Conservation (phyloP, 2,329 filamentous ascomycete genomes). For the Gnomoniopsis sp. region DNA sequence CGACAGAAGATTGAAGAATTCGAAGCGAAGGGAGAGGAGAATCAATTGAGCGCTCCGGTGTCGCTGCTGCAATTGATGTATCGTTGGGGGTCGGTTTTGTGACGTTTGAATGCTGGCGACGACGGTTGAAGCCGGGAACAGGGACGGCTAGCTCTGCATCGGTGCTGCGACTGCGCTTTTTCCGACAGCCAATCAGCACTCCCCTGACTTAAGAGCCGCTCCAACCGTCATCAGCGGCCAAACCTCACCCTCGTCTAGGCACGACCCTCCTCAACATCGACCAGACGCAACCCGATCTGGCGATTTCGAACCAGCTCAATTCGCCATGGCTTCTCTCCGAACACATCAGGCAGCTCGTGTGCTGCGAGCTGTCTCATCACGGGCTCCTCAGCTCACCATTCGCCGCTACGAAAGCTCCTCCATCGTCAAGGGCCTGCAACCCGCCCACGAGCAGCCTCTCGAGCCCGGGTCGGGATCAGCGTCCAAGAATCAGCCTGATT, state of each 20-base stretch:
- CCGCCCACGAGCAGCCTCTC: constrained; percentile 27
- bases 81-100: constrained; percentile 5
- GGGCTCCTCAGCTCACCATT: constrained; percentile 40
- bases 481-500: constrained; percentile 69
- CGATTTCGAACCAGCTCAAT: constrained; percentile 12
- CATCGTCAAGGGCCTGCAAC: constrained; percentile 28
- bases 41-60: constrained; percentile 31
- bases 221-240: constrained; percentile 14
- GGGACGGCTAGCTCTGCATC: constrained; percentile 18
- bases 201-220: constrained; percentile 1
- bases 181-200: constrained; percentile 24
- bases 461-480: constrained; percentile 33
- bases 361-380: constrained; percentile 41
- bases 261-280: background rate
- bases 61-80: constrained; percentile 24
- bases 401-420: constrained; percentile 55
- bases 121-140: constrained; percentile 14
- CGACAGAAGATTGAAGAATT: background rate
- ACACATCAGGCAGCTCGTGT: constrained; percentile 49
- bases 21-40: background rate
- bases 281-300: background rate
- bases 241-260: background rate
- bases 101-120: constrained; percentile 9
- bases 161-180: constrained; percentile 33
- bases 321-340: constrained; percentile 65